phyloP scores from a whole-genome alignment of 345 rosid genomes.

The Rhodamnia rubescens region DNA sequence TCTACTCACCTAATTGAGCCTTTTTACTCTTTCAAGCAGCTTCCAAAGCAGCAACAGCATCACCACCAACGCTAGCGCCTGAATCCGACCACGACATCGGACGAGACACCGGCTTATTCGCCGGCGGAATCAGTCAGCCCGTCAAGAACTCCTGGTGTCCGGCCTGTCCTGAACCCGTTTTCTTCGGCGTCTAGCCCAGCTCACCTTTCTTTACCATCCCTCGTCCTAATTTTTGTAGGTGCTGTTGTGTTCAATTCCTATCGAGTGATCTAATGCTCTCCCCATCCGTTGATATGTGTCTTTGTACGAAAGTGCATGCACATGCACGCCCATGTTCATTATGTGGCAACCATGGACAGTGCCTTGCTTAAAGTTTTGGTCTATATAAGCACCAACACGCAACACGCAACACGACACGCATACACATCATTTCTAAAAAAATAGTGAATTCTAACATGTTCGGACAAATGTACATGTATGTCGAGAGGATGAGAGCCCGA shows the following conservation, averaged over 20 bases:
- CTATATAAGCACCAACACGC: no score
- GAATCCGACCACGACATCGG: background rate
- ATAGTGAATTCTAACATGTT: no score
- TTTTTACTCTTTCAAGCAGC: conserved; percentile 7
- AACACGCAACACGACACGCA: no score
- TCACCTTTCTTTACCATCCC: background rate
- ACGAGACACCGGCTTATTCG: conserved; percentile 15
- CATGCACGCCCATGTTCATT: background rate
- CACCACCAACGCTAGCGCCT: conserved; percentile 14
- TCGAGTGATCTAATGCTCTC: background rate
- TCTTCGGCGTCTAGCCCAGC: conserved; percentile 9
- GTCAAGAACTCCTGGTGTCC: conserved; percentile 10
- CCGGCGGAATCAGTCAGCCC: conserved; percentile 12
- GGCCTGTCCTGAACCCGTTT: conserved; percentile 21
- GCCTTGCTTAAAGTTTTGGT: background rate
- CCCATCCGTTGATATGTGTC: background rate
- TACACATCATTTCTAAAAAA: no score
- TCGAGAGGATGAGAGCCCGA: no score
- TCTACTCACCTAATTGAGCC: background rate
- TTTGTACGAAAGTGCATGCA: background rate
- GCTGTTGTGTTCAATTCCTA: background rate
- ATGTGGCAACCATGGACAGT: background rate
- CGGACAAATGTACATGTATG: no score
- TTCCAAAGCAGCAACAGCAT: conserved; percentile 20
- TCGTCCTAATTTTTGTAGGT: background rate